Conservation (phyloP, 2,329 filamentous ascomycete genomes). For the Ceratocystis papillata region DNA sequence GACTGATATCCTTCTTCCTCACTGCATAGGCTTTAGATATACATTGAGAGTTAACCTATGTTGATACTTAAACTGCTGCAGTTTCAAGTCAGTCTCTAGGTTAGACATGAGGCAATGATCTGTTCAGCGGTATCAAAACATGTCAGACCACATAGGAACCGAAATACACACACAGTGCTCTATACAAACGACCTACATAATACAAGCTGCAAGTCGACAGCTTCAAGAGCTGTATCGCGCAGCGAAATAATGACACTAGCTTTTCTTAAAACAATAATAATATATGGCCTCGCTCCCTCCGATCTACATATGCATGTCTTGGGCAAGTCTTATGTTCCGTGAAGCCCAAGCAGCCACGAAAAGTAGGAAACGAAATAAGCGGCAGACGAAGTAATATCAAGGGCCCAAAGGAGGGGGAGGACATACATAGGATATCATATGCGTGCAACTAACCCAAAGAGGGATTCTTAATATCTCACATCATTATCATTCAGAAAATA, state of each 20-base stretch:
- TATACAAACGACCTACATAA: neutral
- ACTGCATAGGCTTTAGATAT: slow-evolving; percentile 18
- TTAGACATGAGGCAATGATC: neutral
- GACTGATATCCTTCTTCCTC: slow-evolving; percentile 16
- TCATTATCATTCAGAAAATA: no score
- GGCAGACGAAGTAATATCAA: no score
- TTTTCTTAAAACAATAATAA: neutral
- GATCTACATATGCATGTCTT: neutral
- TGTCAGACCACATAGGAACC: neutral
- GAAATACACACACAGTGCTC: neutral
- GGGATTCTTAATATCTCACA: no score
- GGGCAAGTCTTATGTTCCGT: neutral
- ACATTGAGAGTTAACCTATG: neutral
- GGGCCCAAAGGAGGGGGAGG: no score
- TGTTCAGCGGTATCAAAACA: neutral
- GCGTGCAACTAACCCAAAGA: no score
- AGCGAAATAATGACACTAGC: neutral
- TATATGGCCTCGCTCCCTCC: neutral
- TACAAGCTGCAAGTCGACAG: neutral
- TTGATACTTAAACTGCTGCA: neutral
- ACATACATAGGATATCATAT: no score
- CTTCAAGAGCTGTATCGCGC: neutral
- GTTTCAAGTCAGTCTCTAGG: neutral
- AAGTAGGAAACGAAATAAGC: neutral
- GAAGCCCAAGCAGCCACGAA: no score